Conservation (phyloP, 2,329 filamentous ascomycete species). For the Falciphora oryzae region DNA sequence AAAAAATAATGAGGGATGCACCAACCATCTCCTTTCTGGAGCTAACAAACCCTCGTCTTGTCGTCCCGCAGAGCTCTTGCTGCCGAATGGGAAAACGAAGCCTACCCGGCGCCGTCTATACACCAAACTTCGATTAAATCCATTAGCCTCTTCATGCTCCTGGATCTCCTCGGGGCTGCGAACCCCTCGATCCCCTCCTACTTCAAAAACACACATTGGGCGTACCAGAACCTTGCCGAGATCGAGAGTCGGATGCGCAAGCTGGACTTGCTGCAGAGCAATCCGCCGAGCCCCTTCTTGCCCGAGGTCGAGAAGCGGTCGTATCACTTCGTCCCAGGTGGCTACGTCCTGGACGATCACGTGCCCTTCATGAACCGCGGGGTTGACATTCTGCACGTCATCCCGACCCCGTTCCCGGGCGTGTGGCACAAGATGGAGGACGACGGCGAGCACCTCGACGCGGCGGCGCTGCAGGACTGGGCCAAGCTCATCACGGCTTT, state of each 20-base stretch:
- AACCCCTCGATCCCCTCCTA: slow-evolving; percentile 54
- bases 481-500: slow-evolving; percentile 77
- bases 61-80: slow-evolving; percentile 56
- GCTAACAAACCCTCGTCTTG: neutral
- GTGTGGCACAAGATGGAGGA: slow-evolving; percentile 88
- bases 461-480: slow-evolving; percentile 80
- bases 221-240: slow-evolving; percentile 60
- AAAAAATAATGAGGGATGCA: neutral
- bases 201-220: slow-evolving; percentile 77
- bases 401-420: slow-evolving; percentile 72
- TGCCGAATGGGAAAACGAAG: slow-evolving; percentile 67
- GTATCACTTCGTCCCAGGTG: slow-evolving; percentile 37
- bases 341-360: slow-evolving; percentile 76
- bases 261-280: slow-evolving; percentile 43
- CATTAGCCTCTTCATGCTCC: slow-evolving; percentile 62
- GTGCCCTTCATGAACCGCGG: slow-evolving; percentile 83
- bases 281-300: slow-evolving; percentile 51
- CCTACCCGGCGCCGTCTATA: slow-evolving; percentile 65
- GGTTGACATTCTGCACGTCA: slow-evolving; percentile 84
- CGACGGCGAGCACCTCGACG: slow-evolving; percentile 77
- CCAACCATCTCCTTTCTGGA: neutral
- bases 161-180: slow-evolving; percentile 54
- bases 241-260: slow-evolving; percentile 60
- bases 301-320: slow-evolving; percentile 51
- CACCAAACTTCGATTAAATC: slow-evolving; percentile 70